Conservation (phyloP, 495 filamentous ascomycete genomes). For the Hyaloscypha variabilis region DNA sequence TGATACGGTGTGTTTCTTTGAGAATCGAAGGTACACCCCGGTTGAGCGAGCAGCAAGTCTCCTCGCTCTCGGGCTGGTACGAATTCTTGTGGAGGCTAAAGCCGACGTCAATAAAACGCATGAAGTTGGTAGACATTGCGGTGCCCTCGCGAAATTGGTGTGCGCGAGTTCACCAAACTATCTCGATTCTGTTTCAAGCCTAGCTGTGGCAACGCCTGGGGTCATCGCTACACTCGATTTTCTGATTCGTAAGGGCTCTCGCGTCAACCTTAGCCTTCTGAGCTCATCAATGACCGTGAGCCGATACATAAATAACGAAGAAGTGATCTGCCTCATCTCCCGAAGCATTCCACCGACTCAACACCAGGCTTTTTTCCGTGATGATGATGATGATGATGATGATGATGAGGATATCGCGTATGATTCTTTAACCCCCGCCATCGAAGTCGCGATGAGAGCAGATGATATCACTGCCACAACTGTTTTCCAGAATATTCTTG, state of each 20-base stretch:
- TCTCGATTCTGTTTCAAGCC: background rate
- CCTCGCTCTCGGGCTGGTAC: background rate
- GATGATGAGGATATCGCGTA: too few species aligned
- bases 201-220: background rate
- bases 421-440: too few species aligned
- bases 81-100: background rate
- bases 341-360: background rate
- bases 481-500: conserved; percentile 2
- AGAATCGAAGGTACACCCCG: conserved; percentile 8
- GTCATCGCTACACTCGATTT: background rate
- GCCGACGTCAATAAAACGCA: conserved; percentile 11
- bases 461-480: conserved; percentile 4
- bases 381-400: background rate
- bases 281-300: background rate
- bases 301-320: background rate
- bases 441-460: background rate
- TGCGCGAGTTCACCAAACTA: background rate
- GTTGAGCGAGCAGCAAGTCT: conserved; percentile 14
- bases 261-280: background rate
- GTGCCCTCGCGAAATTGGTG: conserved; percentile 1
- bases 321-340: background rate
- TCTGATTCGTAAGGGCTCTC: background rate
- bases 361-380: background rate
- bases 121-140: background rate
- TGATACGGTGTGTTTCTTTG: conserved; percentile 8